These are phyloP conservation scores for Pythium coloratum DNA, from an alignment of 352 stramenopile species.

Conservation along the genomic window DNA sequence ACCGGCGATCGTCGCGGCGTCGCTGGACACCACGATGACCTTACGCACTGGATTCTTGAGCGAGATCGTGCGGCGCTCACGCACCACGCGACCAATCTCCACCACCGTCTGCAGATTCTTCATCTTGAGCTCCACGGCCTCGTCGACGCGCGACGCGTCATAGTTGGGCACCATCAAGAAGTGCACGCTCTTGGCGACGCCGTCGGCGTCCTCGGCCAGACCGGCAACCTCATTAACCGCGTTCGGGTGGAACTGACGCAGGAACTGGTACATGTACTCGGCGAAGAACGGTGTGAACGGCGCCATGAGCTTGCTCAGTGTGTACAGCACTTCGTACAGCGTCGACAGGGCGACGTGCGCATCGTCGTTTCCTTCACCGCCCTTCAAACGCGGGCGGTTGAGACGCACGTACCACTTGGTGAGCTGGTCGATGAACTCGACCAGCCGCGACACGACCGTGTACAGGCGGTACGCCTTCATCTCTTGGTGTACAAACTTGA, in stretches of 20 bases:
- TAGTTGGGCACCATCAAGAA: slow-evolving; percentile 95
- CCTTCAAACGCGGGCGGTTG: slow-evolving; percentile 98
- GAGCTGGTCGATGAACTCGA: slow-evolving; percentile 98
- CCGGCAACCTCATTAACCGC: slow-evolving; percentile 55
- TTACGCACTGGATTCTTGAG: slow-evolving; percentile 97
- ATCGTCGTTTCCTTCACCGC: slow-evolving; percentile 87
- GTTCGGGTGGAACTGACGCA: slow-evolving; percentile 95
- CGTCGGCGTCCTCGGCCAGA: slow-evolving; percentile 87
- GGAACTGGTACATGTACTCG: slow-evolving; percentile 99
- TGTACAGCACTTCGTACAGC: slow-evolving; percentile 98
- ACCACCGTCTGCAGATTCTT: slow-evolving; percentile 96
- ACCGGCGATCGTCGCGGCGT: slow-evolving; percentile 76
- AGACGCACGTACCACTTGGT: slow-evolving; percentile 99
- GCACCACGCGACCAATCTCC: slow-evolving; percentile 95
- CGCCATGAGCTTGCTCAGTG: slow-evolving; percentile 95
- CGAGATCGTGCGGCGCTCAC: slow-evolving; percentile 96
- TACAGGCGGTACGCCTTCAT: slow-evolving; percentile 99
- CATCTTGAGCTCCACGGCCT: slow-evolving; percentile 93
- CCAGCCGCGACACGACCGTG: slow-evolving; percentile 97
- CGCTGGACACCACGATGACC: slow-evolving; percentile 94
- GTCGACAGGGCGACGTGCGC: slow-evolving; percentile 87
- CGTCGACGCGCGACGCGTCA: slow-evolving; percentile 92
- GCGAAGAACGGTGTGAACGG: slow-evolving; percentile 99
- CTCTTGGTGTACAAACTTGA: slow-evolving; percentile 97
- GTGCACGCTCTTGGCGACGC: slow-evolving; percentile 94